Percentiles rank a stretch among this genome's conserved stretches.
phyloP scores from a whole-genome alignment of 169 alveolate genomes.

The Perkinsus chesapeaki region DNA sequence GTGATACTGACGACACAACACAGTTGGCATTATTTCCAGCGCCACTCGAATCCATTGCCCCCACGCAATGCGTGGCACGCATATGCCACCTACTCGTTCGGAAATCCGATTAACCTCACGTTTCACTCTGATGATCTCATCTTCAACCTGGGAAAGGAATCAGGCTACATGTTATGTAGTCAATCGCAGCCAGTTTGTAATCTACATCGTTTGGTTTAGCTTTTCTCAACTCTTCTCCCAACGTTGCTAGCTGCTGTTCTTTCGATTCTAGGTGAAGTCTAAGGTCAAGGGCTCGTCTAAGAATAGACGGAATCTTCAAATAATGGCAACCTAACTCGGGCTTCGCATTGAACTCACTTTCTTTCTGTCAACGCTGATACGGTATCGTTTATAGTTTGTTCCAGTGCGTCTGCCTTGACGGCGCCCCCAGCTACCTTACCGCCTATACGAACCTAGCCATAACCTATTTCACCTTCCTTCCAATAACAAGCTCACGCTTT shows the following conservation, averaged over 20 bases:
- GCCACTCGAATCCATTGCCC: too few species aligned
- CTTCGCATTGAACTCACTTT: not conserved
- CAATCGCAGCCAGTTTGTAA: not conserved
- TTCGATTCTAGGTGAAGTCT: not conserved
- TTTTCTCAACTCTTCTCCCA: not conserved
- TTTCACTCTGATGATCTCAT: not conserved
- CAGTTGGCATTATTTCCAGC: too few species aligned
- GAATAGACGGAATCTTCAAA: not conserved
- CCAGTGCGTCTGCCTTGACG: not conserved
- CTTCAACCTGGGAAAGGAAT: not conserved
- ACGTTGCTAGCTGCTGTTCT: not conserved
- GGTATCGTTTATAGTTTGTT: not conserved
- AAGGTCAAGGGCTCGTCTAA: not conserved
- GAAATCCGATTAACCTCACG: not conserved
- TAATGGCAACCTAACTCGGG: not conserved
- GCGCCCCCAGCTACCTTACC: not conserved
- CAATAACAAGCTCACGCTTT: not conserved
- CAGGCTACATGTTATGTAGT: not conserved
- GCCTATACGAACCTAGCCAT: not conserved
- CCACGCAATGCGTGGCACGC: not conserved
- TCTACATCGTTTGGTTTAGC: not conserved
- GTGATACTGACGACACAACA: too few species aligned
- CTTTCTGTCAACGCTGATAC: not conserved
- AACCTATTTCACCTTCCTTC: too few species aligned
- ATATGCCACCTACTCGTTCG: not conserved